These are phyloP conservation scores for Anisogramma anomala DNA, from an alignment of 2,329 filamentous ascomycete species.

Conservation along the genomic window DNA sequence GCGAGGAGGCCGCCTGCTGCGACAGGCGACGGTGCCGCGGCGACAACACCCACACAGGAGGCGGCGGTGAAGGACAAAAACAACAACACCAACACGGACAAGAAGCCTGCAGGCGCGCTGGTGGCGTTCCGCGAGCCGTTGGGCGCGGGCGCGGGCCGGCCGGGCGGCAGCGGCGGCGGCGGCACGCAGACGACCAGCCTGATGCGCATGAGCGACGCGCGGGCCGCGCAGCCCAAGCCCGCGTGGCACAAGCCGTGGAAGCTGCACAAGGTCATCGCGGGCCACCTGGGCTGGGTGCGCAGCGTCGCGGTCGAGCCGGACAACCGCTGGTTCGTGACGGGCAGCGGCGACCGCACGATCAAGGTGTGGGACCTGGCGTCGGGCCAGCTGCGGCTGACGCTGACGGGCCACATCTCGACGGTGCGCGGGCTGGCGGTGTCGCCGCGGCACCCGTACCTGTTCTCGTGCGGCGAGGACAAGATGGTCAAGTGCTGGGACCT, in stretches of 20 bases:
- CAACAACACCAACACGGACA: constrained; percentile 15
- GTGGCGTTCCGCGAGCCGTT: constrained; percentile 22
- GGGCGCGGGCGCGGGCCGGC: constrained; percentile 15
- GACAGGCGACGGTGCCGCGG: constrained; percentile 21
- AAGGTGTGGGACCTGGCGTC: constrained; percentile 97
- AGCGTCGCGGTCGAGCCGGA: constrained; percentile 83
- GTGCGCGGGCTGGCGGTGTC: constrained; percentile 88
- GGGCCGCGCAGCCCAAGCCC: constrained; percentile 48
- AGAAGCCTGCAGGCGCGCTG: constrained; percentile 26
- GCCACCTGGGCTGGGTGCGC: constrained; percentile 91
- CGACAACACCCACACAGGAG: constrained; percentile 47
- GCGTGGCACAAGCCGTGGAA: constrained; percentile 99
- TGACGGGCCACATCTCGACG: constrained; percentile 90
- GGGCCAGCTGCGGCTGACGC: constrained; percentile 69
- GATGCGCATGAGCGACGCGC: constrained; percentile 21
- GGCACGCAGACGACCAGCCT: constrained; percentile 27
- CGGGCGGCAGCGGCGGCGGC: constrained; percentile 22
- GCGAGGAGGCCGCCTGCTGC: constrained; percentile 37
- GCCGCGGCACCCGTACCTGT: constrained; percentile 87
- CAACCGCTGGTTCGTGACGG: constrained; percentile 96
- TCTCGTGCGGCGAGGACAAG: constrained; percentile 97
- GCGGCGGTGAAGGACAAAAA: constrained; percentile 34
- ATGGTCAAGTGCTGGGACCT: constrained; percentile 99
- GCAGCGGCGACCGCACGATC: constrained; percentile 89
- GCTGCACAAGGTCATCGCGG: constrained; percentile 92